Evolutionary conservation across 2,329 filamentous ascomycete genomes (phyloP).

Genomic region (Alternaria postmessia): DNA sequence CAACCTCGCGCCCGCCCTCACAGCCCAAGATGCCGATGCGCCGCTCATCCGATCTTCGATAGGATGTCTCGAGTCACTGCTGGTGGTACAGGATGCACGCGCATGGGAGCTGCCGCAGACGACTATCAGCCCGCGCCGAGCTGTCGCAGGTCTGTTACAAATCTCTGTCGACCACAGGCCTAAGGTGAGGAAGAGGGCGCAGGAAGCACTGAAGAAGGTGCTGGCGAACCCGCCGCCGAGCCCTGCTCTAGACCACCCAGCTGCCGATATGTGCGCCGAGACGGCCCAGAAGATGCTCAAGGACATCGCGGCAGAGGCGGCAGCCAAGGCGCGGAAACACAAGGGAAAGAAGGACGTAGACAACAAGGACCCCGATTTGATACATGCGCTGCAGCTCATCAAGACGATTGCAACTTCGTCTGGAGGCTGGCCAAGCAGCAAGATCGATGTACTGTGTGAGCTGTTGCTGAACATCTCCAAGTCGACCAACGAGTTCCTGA

Average conservation of each 20-base stretch:
- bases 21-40: constrained; percentile 82
- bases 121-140: constrained; percentile 84
- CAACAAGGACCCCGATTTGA: constrained; percentile 80
- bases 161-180: constrained; percentile 87
- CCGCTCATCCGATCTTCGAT: constrained; percentile 87
- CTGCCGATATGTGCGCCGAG: constrained; percentile 94
- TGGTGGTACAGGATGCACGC: constrained; percentile 84
- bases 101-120: constrained; percentile 88
- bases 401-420: constrained; percentile 88
- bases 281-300: constrained; percentile 82
- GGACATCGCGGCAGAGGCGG: constrained; percentile 75
- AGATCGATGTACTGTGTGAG: constrained; percentile 92
- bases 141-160: constrained; percentile 83
- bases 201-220: constrained; percentile 85
- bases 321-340: constrained; percentile 74
- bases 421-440: constrained; percentile 94
- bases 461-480: constrained; percentile 86
- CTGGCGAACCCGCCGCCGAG: constrained; percentile 87
- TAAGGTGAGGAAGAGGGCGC: constrained; percentile 92
- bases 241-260: constrained; percentile 91
- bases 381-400: constrained; percentile 90
- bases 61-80: constrained; percentile 89
- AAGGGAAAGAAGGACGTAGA: constrained; percentile 62
- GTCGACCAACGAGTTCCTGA: constrained; percentile 93
- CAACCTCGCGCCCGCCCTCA: constrained; percentile 83